Percentiles rank a stretch among this genome's conserved stretches.
These are phyloP conservation scores for Melaleuca quinquenervia DNA, from an alignment of 345 rosid species.

Conservation along the genomic window DNA sequence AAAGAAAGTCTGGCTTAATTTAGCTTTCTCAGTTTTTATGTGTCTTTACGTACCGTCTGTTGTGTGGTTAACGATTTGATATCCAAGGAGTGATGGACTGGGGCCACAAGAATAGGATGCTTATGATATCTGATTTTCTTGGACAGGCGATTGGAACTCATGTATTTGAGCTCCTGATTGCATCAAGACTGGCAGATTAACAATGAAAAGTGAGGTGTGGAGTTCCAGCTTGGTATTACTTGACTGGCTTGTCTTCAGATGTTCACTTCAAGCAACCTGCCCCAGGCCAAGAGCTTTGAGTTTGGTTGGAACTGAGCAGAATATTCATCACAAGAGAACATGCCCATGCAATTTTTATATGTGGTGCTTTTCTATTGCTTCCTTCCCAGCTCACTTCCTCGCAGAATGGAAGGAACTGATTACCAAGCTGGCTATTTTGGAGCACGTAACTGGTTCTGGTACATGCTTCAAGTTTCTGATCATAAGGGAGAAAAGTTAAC, in stretches of 20 bases:
- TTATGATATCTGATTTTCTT: not conserved
- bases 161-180: not conserved
- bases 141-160: not conserved
- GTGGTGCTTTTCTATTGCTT: not conserved
- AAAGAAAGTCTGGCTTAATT: not conserved
- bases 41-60: not conserved
- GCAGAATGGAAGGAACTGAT: not conserved
- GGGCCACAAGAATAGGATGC: not conserved
- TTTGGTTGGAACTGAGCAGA: not conserved
- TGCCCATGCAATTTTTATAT: not conserved
- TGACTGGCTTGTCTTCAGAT: not conserved
- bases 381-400: not conserved
- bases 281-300: not conserved
- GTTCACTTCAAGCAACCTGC: not conserved
- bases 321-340: not conserved
- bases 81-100: not conserved
- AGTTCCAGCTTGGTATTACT: not conserved
- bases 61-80: not conserved
- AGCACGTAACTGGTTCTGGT: not conserved
- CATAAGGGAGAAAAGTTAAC: not conserved
- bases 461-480: not conserved
- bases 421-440: not conserved
- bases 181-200: not conserved
- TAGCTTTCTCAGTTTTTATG: not conserved
- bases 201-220: not conserved